Evolutionary conservation across 257 asterid genomes (phyloP), one percentile per base, ranked within the genome.

Genomic region (Prunella vulgaris): DNA sequence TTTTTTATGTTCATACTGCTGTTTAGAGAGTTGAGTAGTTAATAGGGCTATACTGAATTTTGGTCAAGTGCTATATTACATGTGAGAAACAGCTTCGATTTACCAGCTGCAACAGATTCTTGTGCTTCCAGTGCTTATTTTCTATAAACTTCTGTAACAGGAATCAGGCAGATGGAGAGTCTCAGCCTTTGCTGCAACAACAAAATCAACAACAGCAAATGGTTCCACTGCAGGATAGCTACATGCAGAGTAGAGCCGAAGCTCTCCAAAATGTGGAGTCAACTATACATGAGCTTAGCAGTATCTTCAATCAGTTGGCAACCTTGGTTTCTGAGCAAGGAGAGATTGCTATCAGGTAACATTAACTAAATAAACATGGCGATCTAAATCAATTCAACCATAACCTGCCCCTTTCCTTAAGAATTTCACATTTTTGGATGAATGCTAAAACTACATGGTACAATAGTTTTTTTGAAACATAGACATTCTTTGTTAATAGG

Each of bases 291-390:
- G 98, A 92, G 86, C 84, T 92, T 71, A 42, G 97, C 79, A 88
- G 65, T 78, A 90, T 92, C 79, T 92, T 90, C 79, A 90, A 89
- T 73, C 98, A 92, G 83, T 85, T 92, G 38, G 97, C 98, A 37
- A 89, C 96, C 10, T 78, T 92, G 83, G 98, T 92, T 76, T 87
- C 98, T 58, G 86, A 92, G 88, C 98, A 92, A 84, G 98, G 98
- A 73, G 98, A 92, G 76, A 42, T 92, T 68, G 95, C 98, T 67
- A 88, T 92, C 81, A 87, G 98, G 98, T 92, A 63, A 28, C 65
- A 38, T 27, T 42, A 52, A 28, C 74, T n/a, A 38, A 18, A 20
- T 44, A 22, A 10, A 2, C 32, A 1, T 8, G 28, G 0, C 2
- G 28, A 7, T 52, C 59, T 18, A 52, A 20, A 58, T 25, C 10